A percentile compares a stretch with the other conserved stretches of the same genome.
Conservation (phyloP, 1,139 yeast genomes). For the Scheffersomyces illinoinensis region DNA sequence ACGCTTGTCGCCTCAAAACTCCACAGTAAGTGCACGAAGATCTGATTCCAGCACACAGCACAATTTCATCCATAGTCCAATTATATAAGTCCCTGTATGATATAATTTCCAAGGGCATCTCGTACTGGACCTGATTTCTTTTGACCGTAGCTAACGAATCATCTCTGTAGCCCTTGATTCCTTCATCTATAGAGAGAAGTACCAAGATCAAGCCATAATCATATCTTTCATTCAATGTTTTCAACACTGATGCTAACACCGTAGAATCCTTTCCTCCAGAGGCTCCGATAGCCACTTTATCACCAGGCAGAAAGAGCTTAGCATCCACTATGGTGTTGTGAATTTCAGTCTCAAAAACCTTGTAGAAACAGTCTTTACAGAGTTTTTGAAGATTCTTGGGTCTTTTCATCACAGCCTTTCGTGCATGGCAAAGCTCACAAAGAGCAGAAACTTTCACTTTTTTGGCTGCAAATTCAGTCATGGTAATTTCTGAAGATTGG, state of each 20-base stretch:
- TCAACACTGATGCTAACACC: constrained; percentile 85
- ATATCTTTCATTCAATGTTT: constrained; percentile 83
- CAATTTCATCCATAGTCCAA: constrained; percentile 99
- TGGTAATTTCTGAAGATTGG: background rate
- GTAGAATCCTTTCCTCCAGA: constrained; percentile 99
- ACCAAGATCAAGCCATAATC: constrained; percentile 83
- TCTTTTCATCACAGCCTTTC: constrained; percentile 85
- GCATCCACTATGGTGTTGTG: constrained; percentile 82
- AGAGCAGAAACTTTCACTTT: constrained; percentile 45
- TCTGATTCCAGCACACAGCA: constrained; percentile 89
- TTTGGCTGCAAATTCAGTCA: constrained; percentile 13
- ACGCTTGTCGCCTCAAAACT: constrained; percentile 91
- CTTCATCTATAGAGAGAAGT: constrained; percentile 89
- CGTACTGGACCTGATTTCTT: constrained; percentile 85
- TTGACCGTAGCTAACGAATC: constrained; percentile 96
- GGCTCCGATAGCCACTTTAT: constrained; percentile 93
- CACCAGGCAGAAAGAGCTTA: constrained; percentile 74
- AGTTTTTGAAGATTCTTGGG: constrained; percentile 90
- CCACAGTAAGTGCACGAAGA: constrained; percentile 98
- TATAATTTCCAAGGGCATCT: constrained; percentile 84
- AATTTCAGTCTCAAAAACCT: constrained; percentile 92
- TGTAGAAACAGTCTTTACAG: constrained; percentile 89
- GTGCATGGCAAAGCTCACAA: constrained; percentile 84
- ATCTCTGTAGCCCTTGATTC: constrained; percentile 95
- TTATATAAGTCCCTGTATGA: constrained; percentile 85